Evolutionary conservation across 169 alveolate species (phyloP), one percentile per base, ranked within the genome.

Genomic region (Neospora caninum): DNA sequence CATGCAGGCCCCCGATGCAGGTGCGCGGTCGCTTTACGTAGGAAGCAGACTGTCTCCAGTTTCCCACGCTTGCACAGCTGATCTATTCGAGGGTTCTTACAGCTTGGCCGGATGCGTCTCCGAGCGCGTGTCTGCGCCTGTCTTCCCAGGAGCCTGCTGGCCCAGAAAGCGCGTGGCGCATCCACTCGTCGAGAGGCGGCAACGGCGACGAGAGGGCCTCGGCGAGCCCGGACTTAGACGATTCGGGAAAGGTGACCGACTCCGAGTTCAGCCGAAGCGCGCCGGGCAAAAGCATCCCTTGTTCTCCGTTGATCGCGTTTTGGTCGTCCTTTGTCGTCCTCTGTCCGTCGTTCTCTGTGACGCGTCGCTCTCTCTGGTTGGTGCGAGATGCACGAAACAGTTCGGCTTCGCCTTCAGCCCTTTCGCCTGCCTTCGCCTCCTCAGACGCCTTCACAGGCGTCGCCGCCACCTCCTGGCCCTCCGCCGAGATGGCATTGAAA

Each of bases 151-250:
- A 7, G 25, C 73, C 73, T 29, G 7, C 64, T 18, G 25, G 31
- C 7, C n/a, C 34, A 64, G n/a, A 64, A 16, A 64, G 73, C n/a
- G 73, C 4, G 34, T 27, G 16, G 34, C 73, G 73, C 25, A 64
- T 64, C 73, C 73, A 64, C 73, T 64, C 73, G 20, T 64, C 73
- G 34, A 64, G 73, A 64, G 73, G n/a, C 73, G 73, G 73, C 73
- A 64, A 29, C 73, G 73, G 73, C 34, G 73, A 64, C 73, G 73
- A 64, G 73, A 64, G 73, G 34, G 73, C 73, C 73, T 64, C 73
- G 34, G 73, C 73, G n/a, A 64, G 34, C 7, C n/a, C 73, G 31
- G 73, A 64, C 73, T 64, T 64, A 6, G 73, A 29, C 34, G 73
- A 9, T 22, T 16, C 73, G 25, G 25, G 34, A 64, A 22, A 64